Percentiles rank a stretch among this genome's conserved stretches.
Evolutionary conservation across 768 basidiomycete genomes (phyloP).

Genomic region (Peribolospora baueri): DNA sequence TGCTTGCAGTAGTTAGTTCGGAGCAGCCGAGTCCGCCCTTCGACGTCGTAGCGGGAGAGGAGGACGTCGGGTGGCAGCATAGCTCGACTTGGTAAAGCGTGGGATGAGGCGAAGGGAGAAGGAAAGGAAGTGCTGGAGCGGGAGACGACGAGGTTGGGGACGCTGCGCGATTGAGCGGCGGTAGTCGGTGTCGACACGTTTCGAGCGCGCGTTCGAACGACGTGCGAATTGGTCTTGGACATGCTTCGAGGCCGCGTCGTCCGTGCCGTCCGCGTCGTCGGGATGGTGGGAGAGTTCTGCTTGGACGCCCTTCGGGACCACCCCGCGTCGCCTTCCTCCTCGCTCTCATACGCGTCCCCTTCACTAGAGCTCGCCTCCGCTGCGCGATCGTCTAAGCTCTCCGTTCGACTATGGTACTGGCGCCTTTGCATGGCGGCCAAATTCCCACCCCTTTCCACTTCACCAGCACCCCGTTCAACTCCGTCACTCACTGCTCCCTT

Average conservation of each 20-base stretch:
- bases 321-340: slow-evolving; percentile 1
- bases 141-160: no score
- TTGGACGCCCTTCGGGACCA: background rate
- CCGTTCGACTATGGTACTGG: no score
- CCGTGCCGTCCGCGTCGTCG: background rate
- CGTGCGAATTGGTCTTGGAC: background rate
- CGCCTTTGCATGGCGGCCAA: no score
- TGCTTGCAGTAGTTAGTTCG: slow-evolving; percentile 7
- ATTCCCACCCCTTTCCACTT: no score
- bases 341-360: slow-evolving; percentile 1
- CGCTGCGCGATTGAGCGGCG: slow-evolving; percentile 18
- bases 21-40: slow-evolving; percentile 7
- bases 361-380: no score
- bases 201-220: slow-evolving; percentile 37
- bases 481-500: slow-evolving; percentile 9
- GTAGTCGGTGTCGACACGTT: slow-evolving; percentile 49
- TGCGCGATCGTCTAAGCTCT: no score
- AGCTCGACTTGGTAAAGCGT: no score
- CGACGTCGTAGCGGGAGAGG: slow-evolving; percentile 18
- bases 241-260: background rate
- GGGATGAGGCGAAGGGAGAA: no score
- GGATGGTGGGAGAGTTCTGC: background rate
- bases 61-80: background rate
- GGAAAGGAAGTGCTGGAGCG: no score
- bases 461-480: background rate